Base-by-base conservation (phyloP, 768 basidiomycete species). In the Kockovaella imperatae region DNA sequence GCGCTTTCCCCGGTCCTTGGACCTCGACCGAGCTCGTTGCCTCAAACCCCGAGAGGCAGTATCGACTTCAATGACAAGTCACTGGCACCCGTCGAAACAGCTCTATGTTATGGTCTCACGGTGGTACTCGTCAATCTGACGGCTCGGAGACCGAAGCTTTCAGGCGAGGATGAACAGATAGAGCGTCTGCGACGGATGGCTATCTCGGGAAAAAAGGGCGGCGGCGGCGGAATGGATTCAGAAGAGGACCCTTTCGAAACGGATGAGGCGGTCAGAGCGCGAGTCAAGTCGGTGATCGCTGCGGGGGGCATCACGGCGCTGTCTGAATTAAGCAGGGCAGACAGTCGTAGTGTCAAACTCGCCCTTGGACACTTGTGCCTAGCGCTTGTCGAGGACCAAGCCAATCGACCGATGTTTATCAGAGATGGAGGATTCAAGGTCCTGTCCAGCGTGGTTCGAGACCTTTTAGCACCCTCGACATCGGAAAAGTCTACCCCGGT, bases 161-260 rank as follows among this genome's bases (percentile, higher is more conserved):
- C 78, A 6, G 81, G 85, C 43, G 89, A 95, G 68, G 83, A 93
- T 62, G 75, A 77, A 25, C 88, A 95, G 62, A 77, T 93, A 4
- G 80, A 82, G 45, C 86, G 82, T 65, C 75, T 96, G 31, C 79
- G 80, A 56, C 76, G 75, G 41, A 86, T 96, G 83, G 80, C 89
- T 2, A 74, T 75, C 39, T 58, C 74, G 15, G 72, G 68, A 7
- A 54, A 54, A 59, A 44, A 45, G 20, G 45, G 50, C 8, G 40
- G 29, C 53, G 43, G 47, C 38, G n/a, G n/a, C n/a, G n/a, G n/a
- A n/a, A n/a, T n/a, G n/a, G 52, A 56, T 8, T 35, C 35, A 50
- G 72, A 51, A 55, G 70, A 38, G 70, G 68, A 72, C 35, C 57
- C 63, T 8, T 62, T 85, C 11, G 86, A 91, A 36, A 80, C 81